Evolutionary conservation across 306 rosid genomes (phyloP), one percentile per base, ranked within the genome.

Genomic region (Castanea sativa): DNA sequence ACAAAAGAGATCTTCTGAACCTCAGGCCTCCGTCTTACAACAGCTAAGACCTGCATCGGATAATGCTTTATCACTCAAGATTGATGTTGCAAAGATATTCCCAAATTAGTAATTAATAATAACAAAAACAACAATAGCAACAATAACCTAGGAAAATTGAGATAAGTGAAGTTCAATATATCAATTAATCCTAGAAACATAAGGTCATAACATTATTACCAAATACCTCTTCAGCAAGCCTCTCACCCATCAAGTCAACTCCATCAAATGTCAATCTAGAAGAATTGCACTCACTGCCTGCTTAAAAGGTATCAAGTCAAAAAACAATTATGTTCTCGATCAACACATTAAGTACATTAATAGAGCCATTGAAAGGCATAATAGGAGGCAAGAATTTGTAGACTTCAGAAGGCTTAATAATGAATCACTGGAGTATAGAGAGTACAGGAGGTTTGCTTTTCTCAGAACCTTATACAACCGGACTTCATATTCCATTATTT

Each of bases 251-350:
- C 56, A 82, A 76, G 83, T 94, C 99, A 85, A 94, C 97, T 49
- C 99, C 99, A 77, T 94, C 97, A 86, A 91, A 89, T 19, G 99
- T 94, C 87, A 90, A 82, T 84, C 79, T 94, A 38, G 92, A 86
- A 81, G 90, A 84, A 86, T 92, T 94, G 85, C 97, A 92, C 86
- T 88, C 88, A 89, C 97, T 94, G 87, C 97, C 99, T 91, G 97
- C 81, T 79, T 85, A 67, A 61, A 85, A 81, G 64, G 55, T 82
- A 77, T 79, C 58, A 74, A 64, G 81, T 75, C 51, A 77, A 68
- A 68, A 75, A 20, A 45, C 76, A 79, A 55, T 57, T 77, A 71
- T 56, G 25, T 56, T 19, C 41, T 59, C 71, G 74, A 35, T 16
- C 70, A 64, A 64, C 41, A 14, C 41, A 64, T 4, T 13, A 64